Percentiles rank a stretch among this genome's conserved stretches.
Conservation (phyloP, 495 filamentous ascomycete species). For the Parathielavia appendiculata region DNA sequence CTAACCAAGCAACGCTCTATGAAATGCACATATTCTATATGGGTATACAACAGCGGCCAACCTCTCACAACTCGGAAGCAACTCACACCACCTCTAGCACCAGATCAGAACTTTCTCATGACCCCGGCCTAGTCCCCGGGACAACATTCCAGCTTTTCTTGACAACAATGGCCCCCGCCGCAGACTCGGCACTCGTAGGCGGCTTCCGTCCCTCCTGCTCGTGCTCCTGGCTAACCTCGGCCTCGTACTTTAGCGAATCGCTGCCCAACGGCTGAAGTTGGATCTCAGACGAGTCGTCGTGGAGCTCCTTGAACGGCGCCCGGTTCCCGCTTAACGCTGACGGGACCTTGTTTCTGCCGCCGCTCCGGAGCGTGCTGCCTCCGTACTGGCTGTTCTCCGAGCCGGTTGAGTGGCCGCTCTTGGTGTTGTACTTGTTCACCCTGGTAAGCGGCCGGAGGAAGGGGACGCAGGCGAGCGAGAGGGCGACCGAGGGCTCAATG, state of each 20-base stretch:
- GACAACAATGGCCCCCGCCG: slow-evolving; percentile 9
- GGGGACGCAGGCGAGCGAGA: slow-evolving; percentile 27
- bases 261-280: slow-evolving; percentile 23
- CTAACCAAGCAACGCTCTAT: too few relatives aligned
- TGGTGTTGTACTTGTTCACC: neutral
- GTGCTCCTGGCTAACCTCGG: slow-evolving; percentile 7
- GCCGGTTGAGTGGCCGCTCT: neutral
- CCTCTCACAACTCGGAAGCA: too few relatives aligned
- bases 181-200: neutral
- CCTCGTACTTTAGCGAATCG: slow-evolving; percentile 15
- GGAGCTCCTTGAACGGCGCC: slow-evolving; percentile 25
- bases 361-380: neutral
- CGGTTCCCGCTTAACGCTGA: slow-evolving; percentile 14
- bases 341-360: slow-evolving; percentile 1
- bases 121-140: neutral
- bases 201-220: neutral
- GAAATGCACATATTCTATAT: too few relatives aligned
- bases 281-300: slow-evolving; percentile 30
- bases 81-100: too few relatives aligned
- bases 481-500: slow-evolving; percentile 27
- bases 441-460: slow-evolving; percentile 28
- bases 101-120: neutral
- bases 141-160: slow-evolving; percentile 13
- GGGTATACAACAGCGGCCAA: too few relatives aligned
- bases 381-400: slow-evolving; percentile 10